Conservation (phyloP, 1,284 basidiomycete genomes). For the Athelia psychrophila region DNA sequence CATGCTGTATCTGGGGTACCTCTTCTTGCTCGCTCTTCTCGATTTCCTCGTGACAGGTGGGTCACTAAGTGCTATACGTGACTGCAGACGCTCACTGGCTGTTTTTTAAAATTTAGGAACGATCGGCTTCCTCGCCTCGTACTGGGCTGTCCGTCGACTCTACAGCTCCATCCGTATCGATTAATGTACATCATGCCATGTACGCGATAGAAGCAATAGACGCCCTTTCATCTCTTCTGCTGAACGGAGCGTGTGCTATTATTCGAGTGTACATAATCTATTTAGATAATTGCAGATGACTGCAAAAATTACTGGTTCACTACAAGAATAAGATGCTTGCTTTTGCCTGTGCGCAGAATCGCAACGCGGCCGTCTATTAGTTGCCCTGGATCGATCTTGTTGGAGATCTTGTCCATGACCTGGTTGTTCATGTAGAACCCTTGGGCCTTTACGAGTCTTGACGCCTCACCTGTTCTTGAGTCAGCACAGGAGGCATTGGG, state of each 20-base stretch:
- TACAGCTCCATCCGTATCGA: slow-evolving; percentile 81
- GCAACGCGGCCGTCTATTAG: slow-evolving; percentile 65
- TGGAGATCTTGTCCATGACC: slow-evolving; percentile 36
- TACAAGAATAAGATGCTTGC: slow-evolving; percentile 66
- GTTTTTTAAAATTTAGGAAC: slow-evolving; percentile 47
- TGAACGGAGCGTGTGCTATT: slow-evolving; percentile 93
- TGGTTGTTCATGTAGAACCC: slow-evolving; percentile 55
- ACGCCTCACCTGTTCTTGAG: background rate
- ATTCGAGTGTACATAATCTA: slow-evolving; percentile 74
- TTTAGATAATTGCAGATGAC: background rate
- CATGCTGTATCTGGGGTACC: slow-evolving; percentile 89
- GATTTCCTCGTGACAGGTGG: slow-evolving; percentile 88
- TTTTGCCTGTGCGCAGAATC: slow-evolving; percentile 75
- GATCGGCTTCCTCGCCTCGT: slow-evolving; percentile 85
- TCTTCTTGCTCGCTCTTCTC: slow-evolving; percentile 79
- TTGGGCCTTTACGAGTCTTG: slow-evolving; percentile 19
- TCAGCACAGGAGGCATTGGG: background rate
- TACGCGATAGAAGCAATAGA: slow-evolving; percentile 62
- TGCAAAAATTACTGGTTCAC: slow-evolving; percentile 10
- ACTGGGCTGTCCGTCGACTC: slow-evolving; percentile 80
- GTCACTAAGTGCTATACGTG: slow-evolving; percentile 15
- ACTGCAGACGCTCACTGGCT: slow-evolving; percentile 6
- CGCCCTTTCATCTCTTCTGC: slow-evolving; percentile 96
- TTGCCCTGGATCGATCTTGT: slow-evolving; percentile 42
- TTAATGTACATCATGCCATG: slow-evolving; percentile 26